Conservation (phyloP, 148 eudicot genomes). For the Persicaria maculosa region DNA sequence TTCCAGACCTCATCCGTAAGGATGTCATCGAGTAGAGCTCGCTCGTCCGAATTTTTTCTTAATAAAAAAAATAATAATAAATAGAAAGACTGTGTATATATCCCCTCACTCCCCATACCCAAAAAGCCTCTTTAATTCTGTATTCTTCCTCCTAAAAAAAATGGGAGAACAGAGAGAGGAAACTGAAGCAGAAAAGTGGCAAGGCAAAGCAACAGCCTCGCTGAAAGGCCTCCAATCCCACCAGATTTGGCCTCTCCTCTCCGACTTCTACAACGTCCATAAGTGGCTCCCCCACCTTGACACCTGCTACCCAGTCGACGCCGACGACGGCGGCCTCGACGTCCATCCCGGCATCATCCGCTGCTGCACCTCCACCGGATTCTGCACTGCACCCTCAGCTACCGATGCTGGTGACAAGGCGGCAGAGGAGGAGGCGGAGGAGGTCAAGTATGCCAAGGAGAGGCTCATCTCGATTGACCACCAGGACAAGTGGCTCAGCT, state of each 20-base stretch:
- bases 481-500: constrained; percentile 20
- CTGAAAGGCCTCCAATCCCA: neutral
- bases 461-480: neutral
- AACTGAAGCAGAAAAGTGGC: neutral
- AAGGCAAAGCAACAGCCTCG: neutral
- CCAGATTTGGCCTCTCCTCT: neutral
- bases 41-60: too few relatives aligned
- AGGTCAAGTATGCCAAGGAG: constrained; percentile 23
- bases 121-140: too few relatives aligned
- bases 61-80: too few relatives aligned
- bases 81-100: too few relatives aligned
- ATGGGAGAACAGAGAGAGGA: neutral
- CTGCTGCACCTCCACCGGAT: neutral
- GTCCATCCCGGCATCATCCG: neutral
- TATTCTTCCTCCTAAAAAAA: too few relatives aligned
- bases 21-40: too few relatives aligned
- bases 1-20: too few relatives aligned
- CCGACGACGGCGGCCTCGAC: neutral
- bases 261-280: constrained; percentile 3
- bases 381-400: too few relatives aligned
- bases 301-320: neutral
- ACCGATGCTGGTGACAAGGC: too few relatives aligned
- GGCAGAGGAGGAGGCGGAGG: neutral
- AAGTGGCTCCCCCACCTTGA: neutral
- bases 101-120: too few relatives aligned